Evolutionary conservation across 192 early-diverging fungal genomes (phyloP).

Genomic region (Backusella tuberculispora): DNA sequence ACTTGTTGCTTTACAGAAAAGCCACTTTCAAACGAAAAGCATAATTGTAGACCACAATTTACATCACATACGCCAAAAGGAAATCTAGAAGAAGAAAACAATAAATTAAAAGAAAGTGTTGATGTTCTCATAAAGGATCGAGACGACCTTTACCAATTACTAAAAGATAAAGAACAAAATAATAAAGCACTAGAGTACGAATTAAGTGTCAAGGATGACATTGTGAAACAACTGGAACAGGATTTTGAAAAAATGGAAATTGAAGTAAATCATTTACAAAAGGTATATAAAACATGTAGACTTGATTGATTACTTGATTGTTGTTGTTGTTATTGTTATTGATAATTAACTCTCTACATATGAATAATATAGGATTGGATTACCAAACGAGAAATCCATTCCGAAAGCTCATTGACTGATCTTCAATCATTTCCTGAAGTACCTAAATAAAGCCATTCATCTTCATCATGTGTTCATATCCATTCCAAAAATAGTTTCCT

Average conservation of each 20-base stretch:
- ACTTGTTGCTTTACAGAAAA: constrained; percentile 43
- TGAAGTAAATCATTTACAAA: constrained; percentile 34
- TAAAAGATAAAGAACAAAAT: constrained; percentile 40
- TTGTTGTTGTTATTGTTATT: not conserved
- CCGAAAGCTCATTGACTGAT: constrained; percentile 27
- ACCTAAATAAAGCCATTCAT: not conserved
- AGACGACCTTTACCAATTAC: constrained; percentile 29
- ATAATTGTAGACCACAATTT: constrained; percentile 43
- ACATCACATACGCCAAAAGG: constrained; percentile 29
- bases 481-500: not conserved
- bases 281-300: constrained; percentile 38
- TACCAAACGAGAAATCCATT: constrained; percentile 13
- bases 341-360: not conserved
- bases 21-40: constrained; percentile 34
- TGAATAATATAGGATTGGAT: constrained; percentile 11
- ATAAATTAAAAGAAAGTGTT: constrained; percentile 22
- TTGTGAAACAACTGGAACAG: constrained; percentile 44
- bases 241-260: constrained; percentile 43
- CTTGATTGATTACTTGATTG: not conserved
- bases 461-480: not conserved
- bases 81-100: constrained; percentile 34
- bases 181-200: constrained; percentile 40
- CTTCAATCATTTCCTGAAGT: constrained; percentile 26
- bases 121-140: constrained; percentile 26
- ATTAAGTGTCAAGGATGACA: constrained; percentile 39